phyloP scores from a whole-genome alignment of 2,329 filamentous ascomycete species.

The Xylariaceae sp. region DNA sequence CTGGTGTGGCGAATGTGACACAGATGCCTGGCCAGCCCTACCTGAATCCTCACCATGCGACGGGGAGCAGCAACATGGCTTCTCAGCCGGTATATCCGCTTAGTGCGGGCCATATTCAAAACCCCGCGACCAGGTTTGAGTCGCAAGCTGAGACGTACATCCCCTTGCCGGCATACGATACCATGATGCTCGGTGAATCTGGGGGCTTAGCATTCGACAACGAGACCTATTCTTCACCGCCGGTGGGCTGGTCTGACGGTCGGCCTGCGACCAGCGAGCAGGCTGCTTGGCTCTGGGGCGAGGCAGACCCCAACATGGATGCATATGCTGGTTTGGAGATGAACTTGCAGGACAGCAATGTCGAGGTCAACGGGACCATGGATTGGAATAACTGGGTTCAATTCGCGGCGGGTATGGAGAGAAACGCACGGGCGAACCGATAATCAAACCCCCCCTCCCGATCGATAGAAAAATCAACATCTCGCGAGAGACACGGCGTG shows the following conservation, averaged over 20 bases:
- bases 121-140: neutral
- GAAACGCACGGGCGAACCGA: constrained; percentile 2
- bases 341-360: constrained; percentile 23
- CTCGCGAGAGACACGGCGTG: neutral
- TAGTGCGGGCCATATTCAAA: neutral
- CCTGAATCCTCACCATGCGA: neutral
- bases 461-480: neutral
- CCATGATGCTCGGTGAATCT: constrained; percentile 1
- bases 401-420: constrained; percentile 32
- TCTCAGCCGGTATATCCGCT: neutral
- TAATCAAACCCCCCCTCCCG: neutral
- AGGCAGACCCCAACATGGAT: constrained; percentile 26
- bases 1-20: neutral
- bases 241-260: constrained; percentile 2
- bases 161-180: neutral
- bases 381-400: constrained; percentile 37
- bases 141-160: neutral
- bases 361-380: constrained; percentile 31
- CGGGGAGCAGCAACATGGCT: neutral
- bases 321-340: constrained; percentile 22
- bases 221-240: neutral
- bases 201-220: neutral
- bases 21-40: neutral
- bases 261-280: constrained; percentile 18
- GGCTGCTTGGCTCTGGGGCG: constrained; percentile 34